Percentiles rank a stretch among this genome's conserved stretches.
Evolutionary conservation across 2,329 filamentous ascomycete species (phyloP).

Genomic region (Fusarium sp.): DNA sequence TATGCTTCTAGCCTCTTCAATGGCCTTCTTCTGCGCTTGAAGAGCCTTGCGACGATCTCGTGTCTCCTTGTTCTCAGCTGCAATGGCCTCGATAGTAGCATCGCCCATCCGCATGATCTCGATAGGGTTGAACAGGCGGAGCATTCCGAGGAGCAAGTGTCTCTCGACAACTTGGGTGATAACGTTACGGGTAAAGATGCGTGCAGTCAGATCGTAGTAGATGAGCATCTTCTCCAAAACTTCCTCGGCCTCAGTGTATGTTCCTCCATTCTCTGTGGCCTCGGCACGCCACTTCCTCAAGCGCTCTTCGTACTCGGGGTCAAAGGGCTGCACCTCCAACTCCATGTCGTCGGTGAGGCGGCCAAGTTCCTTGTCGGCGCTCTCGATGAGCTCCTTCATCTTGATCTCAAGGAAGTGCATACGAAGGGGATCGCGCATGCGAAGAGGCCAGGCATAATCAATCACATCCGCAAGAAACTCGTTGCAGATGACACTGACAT

Average conservation of each 20-base stretch:
- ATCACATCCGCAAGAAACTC: conserved; percentile 66
- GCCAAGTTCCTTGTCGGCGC: conserved; percentile 60
- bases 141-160: conserved; percentile 64
- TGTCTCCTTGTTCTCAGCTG: conserved; percentile 66
- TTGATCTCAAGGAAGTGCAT: conserved; percentile 62
- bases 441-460: conserved; percentile 62
- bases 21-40: conserved; percentile 62
- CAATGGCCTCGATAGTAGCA: conserved; percentile 61
- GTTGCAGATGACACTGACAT: conserved; percentile 65
- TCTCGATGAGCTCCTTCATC: conserved; percentile 61
- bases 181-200: conserved; percentile 65
- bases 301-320: conserved; percentile 65
- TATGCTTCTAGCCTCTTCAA: conserved; percentile 63
- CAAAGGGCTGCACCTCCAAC: conserved; percentile 65
- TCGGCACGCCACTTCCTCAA: conserved; percentile 61
- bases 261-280: conserved; percentile 57
- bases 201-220: conserved; percentile 65
- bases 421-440: conserved; percentile 64
- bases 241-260: conserved; percentile 64
- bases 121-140: conserved; percentile 65
- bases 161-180: conserved; percentile 66
- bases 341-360: conserved; percentile 63
- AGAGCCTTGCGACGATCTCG: conserved; percentile 61
- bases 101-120: conserved; percentile 62
- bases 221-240: conserved; percentile 68